Evolutionary conservation across 169 alveolate species (phyloP).

Genomic region (Plasmodium coatneyi): DNA sequence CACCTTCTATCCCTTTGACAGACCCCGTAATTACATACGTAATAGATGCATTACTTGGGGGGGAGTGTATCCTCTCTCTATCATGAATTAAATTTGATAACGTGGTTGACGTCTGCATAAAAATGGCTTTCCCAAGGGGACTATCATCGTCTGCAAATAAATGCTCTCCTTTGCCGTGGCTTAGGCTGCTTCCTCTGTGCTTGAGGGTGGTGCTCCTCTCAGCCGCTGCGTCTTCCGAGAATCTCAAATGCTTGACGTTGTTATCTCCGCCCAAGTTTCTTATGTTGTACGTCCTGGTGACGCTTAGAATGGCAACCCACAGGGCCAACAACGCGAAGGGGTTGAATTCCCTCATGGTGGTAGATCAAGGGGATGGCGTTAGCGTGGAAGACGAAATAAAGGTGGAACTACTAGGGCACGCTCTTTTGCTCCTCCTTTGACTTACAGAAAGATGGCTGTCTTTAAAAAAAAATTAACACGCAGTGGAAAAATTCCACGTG

Average conservation of each 20-base stretch:
- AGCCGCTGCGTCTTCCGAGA: not conserved
- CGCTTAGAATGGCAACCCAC: not conserved
- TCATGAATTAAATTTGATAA: slow-evolving; percentile 52
- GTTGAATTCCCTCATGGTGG: not conserved
- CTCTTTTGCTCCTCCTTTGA: not conserved
- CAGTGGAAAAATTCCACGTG: not conserved
- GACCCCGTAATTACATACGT: slow-evolving; percentile 73
- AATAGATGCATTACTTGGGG: not conserved
- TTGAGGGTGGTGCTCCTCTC: not conserved
- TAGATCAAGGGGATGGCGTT: not conserved
- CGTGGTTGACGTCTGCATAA: slow-evolving; percentile 48
- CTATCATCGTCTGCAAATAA: not conserved
- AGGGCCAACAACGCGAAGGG: not conserved
- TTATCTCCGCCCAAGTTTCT: not conserved
- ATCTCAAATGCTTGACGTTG: not conserved
- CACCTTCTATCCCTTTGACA: slow-evolving; percentile 76
- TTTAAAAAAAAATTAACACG: not conserved
- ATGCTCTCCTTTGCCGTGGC: not conserved
- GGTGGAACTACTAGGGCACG: not conserved
- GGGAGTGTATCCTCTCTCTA: not conserved
- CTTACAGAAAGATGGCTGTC: not conserved
- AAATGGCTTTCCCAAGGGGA: not conserved
- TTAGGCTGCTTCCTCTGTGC: not conserved
- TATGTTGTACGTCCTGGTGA: not conserved
- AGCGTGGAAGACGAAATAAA: not conserved